A percentile compares a stretch with the other conserved stretches of the same genome.
These are phyloP conservation scores for Cryomyces minteri DNA, from an alignment of 495 filamentous ascomycete species.

Conservation along the genomic window DNA sequence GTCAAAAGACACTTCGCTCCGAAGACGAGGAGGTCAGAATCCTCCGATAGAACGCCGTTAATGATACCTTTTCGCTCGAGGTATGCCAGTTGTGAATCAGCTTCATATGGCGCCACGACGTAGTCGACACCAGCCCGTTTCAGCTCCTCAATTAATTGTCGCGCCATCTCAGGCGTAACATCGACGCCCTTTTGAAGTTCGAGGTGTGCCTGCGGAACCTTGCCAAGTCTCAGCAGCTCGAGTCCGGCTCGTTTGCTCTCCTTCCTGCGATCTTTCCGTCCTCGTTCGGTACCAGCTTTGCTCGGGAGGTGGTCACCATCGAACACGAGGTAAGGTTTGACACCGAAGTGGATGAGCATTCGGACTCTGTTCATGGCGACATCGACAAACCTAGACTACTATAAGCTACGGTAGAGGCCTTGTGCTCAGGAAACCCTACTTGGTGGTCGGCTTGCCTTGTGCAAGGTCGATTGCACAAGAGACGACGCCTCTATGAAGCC, in stretches of 20 bases:
- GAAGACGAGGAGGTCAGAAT: constrained; percentile 93
- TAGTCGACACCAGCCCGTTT: constrained; percentile 65
- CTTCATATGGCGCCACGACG: constrained; percentile 93
- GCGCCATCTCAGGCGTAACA: constrained; percentile 89
- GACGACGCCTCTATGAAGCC: constrained; percentile 88
- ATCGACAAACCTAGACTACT: constrained; percentile 54
- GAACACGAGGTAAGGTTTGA: constrained; percentile 85
- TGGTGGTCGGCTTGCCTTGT: constrained; percentile 67
- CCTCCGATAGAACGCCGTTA: constrained; percentile 80
- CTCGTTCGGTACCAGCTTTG: constrained; percentile 79
- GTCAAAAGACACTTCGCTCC: constrained; percentile 79
- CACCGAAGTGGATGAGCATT: constrained; percentile 84
- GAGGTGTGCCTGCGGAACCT: constrained; percentile 57
- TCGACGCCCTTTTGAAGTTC: constrained; percentile 94
- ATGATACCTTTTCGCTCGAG: constrained; percentile 71
- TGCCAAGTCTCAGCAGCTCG: constrained; percentile 63
- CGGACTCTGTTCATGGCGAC: constrained; percentile 78
- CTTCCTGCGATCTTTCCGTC: constrained; percentile 48
- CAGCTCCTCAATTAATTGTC: constrained; percentile 77
- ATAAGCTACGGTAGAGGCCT: constrained; percentile 6
- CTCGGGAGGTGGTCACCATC: constrained; percentile 91
- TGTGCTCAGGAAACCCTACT: constrained; percentile 33
- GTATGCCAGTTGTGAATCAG: constrained; percentile 89
- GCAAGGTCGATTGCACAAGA: constrained; percentile 86
- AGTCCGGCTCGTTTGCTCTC: constrained; percentile 56